Evolutionary conservation across 805 yeast species (phyloP), one percentile per base, ranked within the genome.

Genomic region (Starmerella sp.): DNA sequence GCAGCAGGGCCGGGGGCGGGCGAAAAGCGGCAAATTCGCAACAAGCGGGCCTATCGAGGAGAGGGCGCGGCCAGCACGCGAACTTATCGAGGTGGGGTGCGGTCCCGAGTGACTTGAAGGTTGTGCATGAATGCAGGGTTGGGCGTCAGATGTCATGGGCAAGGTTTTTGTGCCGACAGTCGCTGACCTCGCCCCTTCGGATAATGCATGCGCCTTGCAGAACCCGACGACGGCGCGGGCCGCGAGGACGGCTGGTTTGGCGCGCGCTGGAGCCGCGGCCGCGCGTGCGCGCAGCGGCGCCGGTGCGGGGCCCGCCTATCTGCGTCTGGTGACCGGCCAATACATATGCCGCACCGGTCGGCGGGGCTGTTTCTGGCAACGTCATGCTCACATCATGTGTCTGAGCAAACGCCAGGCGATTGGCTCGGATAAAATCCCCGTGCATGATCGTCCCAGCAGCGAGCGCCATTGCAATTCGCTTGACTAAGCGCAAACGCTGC

Each of bases 201-300:
- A 44, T 44, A 44, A 44, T 44, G 48, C 48, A 44, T 8, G 36
- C 36, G 30, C 48, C 48, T 44, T 44, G 48, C 36, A 30, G 48
- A 32, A n/a, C 28, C 13, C 8, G 38, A 13, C 28, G 43, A 37
- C 15, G 41, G 17, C 41, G 8, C 11, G 35, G 11, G 35, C 35
- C 35, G 35, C 35, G 2, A 32, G 11, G 4, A 7, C 35, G 22
- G 22, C 22, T 2, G 3, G 22, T 22, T 22, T 22, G 22, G 22
- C 22, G 22, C 22, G 22, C 22, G 22, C 22, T 22, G 22, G 22
- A 3, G 22, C 22, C 22, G 22, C 22, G 22, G 22, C 22, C 22
- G 22, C 22, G 22, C 22, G 22, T 22, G 22, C 22, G 3, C 22
- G 22, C 22, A 22, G 22, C 22, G 22, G 22, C 22, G 22, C 22